phyloP scores from a whole-genome alignment of 768 basidiomycete genomes.

The Cubamyces sp. region DNA sequence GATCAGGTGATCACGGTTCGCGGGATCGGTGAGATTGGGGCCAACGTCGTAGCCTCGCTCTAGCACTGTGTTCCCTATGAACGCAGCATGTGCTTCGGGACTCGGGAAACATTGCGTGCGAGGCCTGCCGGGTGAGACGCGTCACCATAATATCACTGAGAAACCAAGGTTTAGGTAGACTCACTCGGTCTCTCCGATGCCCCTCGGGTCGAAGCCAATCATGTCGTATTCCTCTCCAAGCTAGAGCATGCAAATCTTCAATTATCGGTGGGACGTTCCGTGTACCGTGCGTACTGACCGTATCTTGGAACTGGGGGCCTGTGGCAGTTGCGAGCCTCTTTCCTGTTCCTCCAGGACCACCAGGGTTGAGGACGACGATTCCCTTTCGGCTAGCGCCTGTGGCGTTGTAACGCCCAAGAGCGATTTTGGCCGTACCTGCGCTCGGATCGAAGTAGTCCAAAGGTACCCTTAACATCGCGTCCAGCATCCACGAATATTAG shows the following conservation, averaged over 20 bases:
- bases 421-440: slow-evolving; percentile 36
- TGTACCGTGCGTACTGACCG: slow-evolving; percentile 10
- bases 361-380: slow-evolving; percentile 39
- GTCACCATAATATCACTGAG: background rate
- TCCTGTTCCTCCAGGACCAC: slow-evolving; percentile 36
- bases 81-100: slow-evolving; percentile 29
- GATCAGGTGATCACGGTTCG: slow-evolving; percentile 28
- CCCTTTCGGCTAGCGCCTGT: slow-evolving; percentile 32
- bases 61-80: slow-evolving; percentile 33
- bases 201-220: slow-evolving; percentile 38
- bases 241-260: background rate
- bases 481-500: background rate
- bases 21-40: slow-evolving; percentile 29
- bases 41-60: slow-evolving; percentile 32
- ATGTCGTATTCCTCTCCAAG: slow-evolving; percentile 36
- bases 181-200: slow-evolving; percentile 37
- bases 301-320: slow-evolving; percentile 19
- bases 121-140: slow-evolving; percentile 24
- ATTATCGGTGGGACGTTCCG: background rate
- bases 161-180: background rate
- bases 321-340: slow-evolving; percentile 16
- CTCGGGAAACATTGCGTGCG: slow-evolving; percentile 32
- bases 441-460: slow-evolving; percentile 36
- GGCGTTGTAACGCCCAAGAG: slow-evolving; percentile 37
- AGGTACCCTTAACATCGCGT: slow-evolving; percentile 33